Evolutionary conservation across 352 stramenopile species (phyloP).

Genomic region (Aphanomyces cochlioides): DNA sequence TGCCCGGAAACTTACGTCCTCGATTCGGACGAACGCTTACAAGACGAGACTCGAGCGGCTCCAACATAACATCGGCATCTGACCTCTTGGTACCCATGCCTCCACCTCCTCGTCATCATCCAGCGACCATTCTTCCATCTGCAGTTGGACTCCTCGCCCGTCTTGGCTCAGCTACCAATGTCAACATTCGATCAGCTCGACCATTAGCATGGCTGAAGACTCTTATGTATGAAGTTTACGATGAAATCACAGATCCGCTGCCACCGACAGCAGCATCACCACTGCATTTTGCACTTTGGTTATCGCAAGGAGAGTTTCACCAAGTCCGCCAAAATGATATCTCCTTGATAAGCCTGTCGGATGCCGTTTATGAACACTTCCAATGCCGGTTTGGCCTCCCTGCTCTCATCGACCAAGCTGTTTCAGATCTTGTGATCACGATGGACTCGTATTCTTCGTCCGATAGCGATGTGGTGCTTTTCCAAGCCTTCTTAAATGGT

Average conservation of each 20-base stretch:
- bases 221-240: slow-evolving; percentile 14
- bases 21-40: not conserved
- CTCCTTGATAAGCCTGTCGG: not conserved
- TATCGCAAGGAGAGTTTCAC: slow-evolving; percentile 10
- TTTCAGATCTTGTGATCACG: slow-evolving; percentile 35
- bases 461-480: slow-evolving; percentile 56
- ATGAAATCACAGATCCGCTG: not conserved
- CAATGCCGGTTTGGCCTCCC: slow-evolving; percentile 54
- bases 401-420: slow-evolving; percentile 48
- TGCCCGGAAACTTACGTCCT: not conserved
- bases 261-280: not conserved
- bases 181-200: not conserved
- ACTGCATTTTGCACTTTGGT: not conserved
- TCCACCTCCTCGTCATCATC: no score
- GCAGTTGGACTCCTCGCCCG: not conserved
- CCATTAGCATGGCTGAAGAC: slow-evolving; percentile 13
- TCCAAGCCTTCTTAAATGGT: slow-evolving; percentile 50
- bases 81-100: no score
- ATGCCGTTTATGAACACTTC: slow-evolving; percentile 52
- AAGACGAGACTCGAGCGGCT: not conserved
- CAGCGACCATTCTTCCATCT: no score
- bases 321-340: slow-evolving; percentile 11
- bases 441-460: slow-evolving; percentile 42
- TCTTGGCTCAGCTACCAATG: not conserved
- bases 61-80: not conserved